A percentile compares a stretch with the other conserved stretches of the same genome.
These are phyloP conservation scores for Fagopyrum esculentum DNA, from an alignment of 148 eudicot genomes.

Conservation along the genomic window DNA sequence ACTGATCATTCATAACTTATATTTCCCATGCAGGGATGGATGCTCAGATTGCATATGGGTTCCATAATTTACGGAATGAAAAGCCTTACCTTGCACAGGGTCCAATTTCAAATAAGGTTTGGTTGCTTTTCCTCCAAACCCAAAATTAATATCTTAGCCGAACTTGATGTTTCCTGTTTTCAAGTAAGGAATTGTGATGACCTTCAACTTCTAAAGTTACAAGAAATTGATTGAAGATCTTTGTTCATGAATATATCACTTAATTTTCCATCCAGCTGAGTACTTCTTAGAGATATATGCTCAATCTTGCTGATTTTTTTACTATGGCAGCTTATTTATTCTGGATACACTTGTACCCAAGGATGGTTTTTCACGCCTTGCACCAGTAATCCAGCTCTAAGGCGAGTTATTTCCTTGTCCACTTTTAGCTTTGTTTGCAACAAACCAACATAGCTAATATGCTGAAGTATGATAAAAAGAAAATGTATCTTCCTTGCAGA, in stretches of 20 bases:
- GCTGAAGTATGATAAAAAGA: too few species aligned
- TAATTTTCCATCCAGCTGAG: neutral
- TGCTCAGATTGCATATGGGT: slow-evolving; percentile 89
- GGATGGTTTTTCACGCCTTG: slow-evolving; percentile 98
- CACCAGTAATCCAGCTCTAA: slow-evolving; percentile 63
- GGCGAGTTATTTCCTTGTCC: slow-evolving; percentile 27
- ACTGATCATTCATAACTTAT: too few species aligned
- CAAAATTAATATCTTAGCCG: too few species aligned
- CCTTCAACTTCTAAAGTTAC: too few species aligned
- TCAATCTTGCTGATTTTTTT: neutral
- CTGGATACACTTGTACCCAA: slow-evolving; percentile 85
- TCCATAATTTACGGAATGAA: slow-evolving; percentile 77
- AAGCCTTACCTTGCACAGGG: slow-evolving; percentile 95
- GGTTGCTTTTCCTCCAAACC: neutral
- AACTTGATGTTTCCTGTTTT: too few species aligned
- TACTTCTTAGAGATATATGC: neutral
- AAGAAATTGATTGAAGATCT: neutral
- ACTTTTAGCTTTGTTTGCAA: too few species aligned
- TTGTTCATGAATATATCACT: neutral
- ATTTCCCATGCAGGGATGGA: slow-evolving; percentile 59
- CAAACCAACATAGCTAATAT: too few species aligned
- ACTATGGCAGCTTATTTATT: slow-evolving; percentile 64
- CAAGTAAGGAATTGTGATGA: too few species aligned
- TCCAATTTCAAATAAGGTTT: slow-evolving; percentile 81
- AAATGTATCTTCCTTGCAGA: slow-evolving; percentile 29